Conservation (phyloP, 768 basidiomycete species). For the Asterophora parasitica region DNA sequence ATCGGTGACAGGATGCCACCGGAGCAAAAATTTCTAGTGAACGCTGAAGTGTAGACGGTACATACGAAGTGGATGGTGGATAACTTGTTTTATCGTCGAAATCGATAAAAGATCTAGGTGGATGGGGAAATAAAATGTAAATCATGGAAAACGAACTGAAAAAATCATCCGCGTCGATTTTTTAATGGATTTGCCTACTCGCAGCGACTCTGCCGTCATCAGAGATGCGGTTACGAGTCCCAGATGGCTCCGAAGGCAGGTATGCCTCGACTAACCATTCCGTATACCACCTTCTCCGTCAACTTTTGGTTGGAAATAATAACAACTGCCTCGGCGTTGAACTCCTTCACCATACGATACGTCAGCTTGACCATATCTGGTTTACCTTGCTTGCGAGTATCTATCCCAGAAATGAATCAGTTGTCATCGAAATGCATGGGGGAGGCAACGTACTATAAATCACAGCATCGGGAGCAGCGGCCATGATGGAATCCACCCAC, state of each 20-base stretch:
- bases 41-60: too few relatives aligned
- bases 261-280: slow-evolving; percentile 53
- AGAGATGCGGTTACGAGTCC: slow-evolving; percentile 38
- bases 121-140: too few relatives aligned
- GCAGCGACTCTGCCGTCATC: too few relatives aligned
- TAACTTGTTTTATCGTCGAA: too few relatives aligned
- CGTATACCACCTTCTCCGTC: slow-evolving; percentile 54
- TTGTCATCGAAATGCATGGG: neutral
- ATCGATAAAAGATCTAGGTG: too few relatives aligned
- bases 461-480: slow-evolving; percentile 48
- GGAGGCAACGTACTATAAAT: slow-evolving; percentile 41
- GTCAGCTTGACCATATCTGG: slow-evolving; percentile 47
- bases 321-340: slow-evolving; percentile 48
- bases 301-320: slow-evolving; percentile 56
- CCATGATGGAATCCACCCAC: slow-evolving; percentile 49
- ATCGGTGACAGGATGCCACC: too few relatives aligned
- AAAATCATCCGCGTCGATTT: too few relatives aligned
- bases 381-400: slow-evolving; percentile 40
- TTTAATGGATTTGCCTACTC: too few relatives aligned
- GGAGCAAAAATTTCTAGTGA: too few relatives aligned
- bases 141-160: too few relatives aligned
- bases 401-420: slow-evolving; percentile 17
- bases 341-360: slow-evolving; percentile 39
- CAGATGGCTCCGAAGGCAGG: slow-evolving; percentile 60
- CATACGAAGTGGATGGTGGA: too few relatives aligned